Evolutionary conservation across 2,329 filamentous ascomycete species (phyloP).

Genomic region (Calonectria pseudoreteaudii): DNA sequence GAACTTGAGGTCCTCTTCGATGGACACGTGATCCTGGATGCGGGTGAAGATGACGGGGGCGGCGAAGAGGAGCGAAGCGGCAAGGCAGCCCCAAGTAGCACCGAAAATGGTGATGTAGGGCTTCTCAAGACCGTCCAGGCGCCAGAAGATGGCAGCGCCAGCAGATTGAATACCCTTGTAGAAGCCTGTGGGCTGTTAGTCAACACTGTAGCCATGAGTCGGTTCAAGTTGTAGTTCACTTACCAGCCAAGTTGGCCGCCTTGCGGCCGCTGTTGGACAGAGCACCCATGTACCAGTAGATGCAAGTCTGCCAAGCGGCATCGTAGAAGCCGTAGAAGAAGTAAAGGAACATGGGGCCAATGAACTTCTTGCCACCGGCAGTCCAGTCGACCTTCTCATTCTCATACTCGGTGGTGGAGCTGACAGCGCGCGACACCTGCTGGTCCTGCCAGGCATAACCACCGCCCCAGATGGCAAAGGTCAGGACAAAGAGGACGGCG

Average conservation of each 20-base stretch:
- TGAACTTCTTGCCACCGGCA: slow-evolving; percentile 59
- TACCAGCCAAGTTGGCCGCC: slow-evolving; percentile 80
- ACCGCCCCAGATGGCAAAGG: slow-evolving; percentile 67
- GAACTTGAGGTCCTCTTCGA: slow-evolving; percentile 87
- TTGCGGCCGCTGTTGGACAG: slow-evolving; percentile 92
- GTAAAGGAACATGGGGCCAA: slow-evolving; percentile 75
- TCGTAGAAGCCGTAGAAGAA: slow-evolving; percentile 79
- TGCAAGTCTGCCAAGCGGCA: slow-evolving; percentile 69
- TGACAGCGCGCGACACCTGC: slow-evolving; percentile 57
- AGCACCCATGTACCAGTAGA: slow-evolving; percentile 79
- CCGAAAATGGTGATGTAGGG: slow-evolving; percentile 79
- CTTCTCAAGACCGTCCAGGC: slow-evolving; percentile 40
- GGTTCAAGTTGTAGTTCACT: background rate
- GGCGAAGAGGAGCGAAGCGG: slow-evolving; percentile 78
- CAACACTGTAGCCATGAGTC: background rate
- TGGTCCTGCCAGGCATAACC: slow-evolving; percentile 75
- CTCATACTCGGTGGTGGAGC: slow-evolving; percentile 51
- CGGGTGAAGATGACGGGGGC: slow-evolving; percentile 81
- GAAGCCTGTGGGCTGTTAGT: slow-evolving; percentile 64
- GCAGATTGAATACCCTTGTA: slow-evolving; percentile 70
- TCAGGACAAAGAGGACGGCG: slow-evolving; percentile 58
- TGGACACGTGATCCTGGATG: slow-evolving; percentile 78
- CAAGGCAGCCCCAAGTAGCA: slow-evolving; percentile 78
- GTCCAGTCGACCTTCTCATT: slow-evolving; percentile 55
- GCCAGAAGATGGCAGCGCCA: slow-evolving; percentile 45